Evolutionary conservation across 208 protist genomes (phyloP).

Genomic region (Acanthamoeba quina): DNA sequence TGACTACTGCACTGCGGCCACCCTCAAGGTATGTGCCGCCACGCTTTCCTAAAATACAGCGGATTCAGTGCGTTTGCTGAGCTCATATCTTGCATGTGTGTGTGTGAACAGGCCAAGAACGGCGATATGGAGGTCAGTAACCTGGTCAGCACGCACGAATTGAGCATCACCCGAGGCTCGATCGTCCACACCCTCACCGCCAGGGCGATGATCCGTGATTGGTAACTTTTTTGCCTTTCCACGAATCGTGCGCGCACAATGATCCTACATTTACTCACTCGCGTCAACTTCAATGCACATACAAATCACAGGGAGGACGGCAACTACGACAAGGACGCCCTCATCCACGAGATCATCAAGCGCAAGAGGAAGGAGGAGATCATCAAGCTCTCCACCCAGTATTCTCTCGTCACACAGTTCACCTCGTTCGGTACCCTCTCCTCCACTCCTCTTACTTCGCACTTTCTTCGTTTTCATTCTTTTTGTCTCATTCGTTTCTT

Average conservation of each 20-base stretch:
- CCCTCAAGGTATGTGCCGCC: background rate
- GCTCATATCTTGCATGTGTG: no score
- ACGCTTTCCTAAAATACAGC: no score
- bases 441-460: no score
- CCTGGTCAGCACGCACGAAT: constrained; percentile 72
- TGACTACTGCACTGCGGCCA: constrained; percentile 33
- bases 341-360: constrained; percentile 72
- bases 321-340: constrained; percentile 62
- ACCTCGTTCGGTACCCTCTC: constrained; percentile 82
- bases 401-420: constrained; percentile 79
- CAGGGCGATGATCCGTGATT: constrained; percentile 83
- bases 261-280: no score
- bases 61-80: no score
- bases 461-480: no score
- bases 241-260: no score
- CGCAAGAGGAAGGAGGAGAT: constrained; percentile 75
- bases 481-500: background rate
- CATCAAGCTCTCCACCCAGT: constrained; percentile 74
- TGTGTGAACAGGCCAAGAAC: background rate
- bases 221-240: background rate
- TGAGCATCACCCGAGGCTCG: constrained; percentile 75
- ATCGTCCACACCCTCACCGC: constrained; percentile 78
- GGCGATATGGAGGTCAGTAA: constrained; percentile 66
- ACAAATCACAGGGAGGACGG: constrained; percentile 66
- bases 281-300: no score